Percentiles rank a stretch among this genome's conserved stretches.
These are phyloP conservation scores for Mitragyna speciosa DNA, from an alignment of 257 asterid species.

Conservation along the genomic window DNA sequence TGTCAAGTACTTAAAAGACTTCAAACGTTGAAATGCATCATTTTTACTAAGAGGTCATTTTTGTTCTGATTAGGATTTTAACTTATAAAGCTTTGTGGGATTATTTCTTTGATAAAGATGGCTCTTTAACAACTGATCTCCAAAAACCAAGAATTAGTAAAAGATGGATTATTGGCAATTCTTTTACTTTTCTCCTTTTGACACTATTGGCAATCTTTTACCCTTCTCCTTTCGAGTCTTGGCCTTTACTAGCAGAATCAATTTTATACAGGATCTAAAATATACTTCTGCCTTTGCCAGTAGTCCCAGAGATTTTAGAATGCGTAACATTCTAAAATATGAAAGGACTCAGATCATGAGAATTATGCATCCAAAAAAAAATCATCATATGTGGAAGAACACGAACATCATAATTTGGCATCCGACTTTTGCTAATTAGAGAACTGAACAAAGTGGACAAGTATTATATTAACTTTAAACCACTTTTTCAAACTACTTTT, in stretches of 20 bases:
- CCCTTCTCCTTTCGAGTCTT: too few species aligned
- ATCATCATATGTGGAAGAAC: too few species aligned
- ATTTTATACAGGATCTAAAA: not conserved
- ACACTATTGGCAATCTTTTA: too few species aligned
- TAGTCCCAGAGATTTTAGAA: not conserved
- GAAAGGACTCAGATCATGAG: too few species aligned
- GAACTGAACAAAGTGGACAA: slow-evolving; percentile 55
- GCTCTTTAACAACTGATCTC: too few species aligned
- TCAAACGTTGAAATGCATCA: too few species aligned
- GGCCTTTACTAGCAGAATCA: not conserved
- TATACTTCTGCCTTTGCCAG: too few species aligned
- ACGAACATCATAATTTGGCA: not conserved
- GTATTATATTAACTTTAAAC: slow-evolving; percentile 39
- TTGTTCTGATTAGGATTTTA: not conserved
- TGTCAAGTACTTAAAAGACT: too few species aligned
- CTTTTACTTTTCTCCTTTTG: too few species aligned
- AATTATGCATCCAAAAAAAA: too few species aligned
- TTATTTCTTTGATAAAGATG: not conserved
- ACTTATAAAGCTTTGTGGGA: not conserved
- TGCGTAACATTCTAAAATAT: not conserved
- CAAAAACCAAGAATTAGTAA: too few species aligned
- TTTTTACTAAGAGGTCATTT: not conserved
- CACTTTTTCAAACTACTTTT: slow-evolving; percentile 53
- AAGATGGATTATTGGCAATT: too few species aligned
- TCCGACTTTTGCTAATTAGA: not conserved